Base-by-base conservation (phyloP, 371 early-diverging fungal genomes). In the Lichtheimia corymbifera region DNA sequence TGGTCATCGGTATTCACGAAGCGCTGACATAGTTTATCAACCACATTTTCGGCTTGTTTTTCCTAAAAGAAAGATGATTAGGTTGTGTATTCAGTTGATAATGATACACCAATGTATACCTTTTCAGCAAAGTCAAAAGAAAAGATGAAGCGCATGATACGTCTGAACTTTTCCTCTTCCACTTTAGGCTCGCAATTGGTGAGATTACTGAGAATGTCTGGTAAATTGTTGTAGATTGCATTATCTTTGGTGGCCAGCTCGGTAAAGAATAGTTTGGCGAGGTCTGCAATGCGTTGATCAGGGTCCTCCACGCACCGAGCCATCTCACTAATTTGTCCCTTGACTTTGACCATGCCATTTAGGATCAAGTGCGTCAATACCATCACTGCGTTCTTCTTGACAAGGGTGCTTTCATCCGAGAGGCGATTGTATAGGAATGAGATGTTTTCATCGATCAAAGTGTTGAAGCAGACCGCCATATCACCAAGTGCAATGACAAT, bases 281-380 rank as follows among this genome's bases (percentile, higher is more conserved):
- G 81, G 63, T 96, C 94, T 11, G 90, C 86, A 50, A 98, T 95
- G 4, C 95, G 84, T 41, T 72, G 77, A 66, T 97, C 97, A 7
- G 79, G 74, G 70, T 96, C 96, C 56, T 93, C 94, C 7, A 98
- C 79, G 61, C 97, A 97, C 68, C 94, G 94, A 2, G 97, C 97
- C 92, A 98, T 95, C 65, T 97, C 96, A 62, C 93, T 91, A 44
- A 98, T 83, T 65, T 97, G 97, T 5, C 98, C 97, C 72, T 97
- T 98, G 55, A 96, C 96, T 67, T 98, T 98, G 72, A 98, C 91
- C 96, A 97, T 96, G 40, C 98, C 98, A 71, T 98, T 98, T 53
- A 98, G 77, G 43, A 97, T 94, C 74, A 98, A 73, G 67, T 96
- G 97, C 0, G 97, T 96, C 52, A 98, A 72, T 6, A 98, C 99